Evolutionary conservation across 352 stramenopile genomes (phyloP).

Genomic region (Thalassiosira tumida): DNA sequence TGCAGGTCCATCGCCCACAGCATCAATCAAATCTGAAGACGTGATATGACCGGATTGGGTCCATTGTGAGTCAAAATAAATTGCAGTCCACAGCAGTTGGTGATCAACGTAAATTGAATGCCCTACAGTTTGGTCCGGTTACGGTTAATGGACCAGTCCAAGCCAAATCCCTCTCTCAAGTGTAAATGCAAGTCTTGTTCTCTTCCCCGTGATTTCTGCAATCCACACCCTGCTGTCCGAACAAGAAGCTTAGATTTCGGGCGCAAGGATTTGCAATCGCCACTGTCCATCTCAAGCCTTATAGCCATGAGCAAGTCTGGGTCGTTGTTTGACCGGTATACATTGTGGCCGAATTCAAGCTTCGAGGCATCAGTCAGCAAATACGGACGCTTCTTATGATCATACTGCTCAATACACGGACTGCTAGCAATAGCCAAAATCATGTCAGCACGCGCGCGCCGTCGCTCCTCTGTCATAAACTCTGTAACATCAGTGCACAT

Average conservation of each 20-base stretch:
- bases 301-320: conserved; percentile 48
- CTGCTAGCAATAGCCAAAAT: conserved; percentile 25
- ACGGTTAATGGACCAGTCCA: conserved; percentile 47
- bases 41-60: conserved; percentile 38
- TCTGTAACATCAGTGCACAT: neutral
- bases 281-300: conserved; percentile 40
- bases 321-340: conserved; percentile 42
- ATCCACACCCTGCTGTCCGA: conserved; percentile 36
- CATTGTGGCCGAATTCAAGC: conserved; percentile 43
- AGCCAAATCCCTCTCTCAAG: conserved; percentile 60
- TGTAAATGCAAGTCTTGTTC: conserved; percentile 58
- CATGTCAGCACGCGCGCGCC: neutral
- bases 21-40: conserved; percentile 63
- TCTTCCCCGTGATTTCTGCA: neutral
- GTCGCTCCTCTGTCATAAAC: neutral
- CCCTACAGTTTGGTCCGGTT: conserved; percentile 19
- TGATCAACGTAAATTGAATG: conserved; percentile 34
- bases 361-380: conserved; percentile 61
- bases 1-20: conserved; percentile 52
- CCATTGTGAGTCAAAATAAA: conserved; percentile 66
- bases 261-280: conserved; percentile 56
- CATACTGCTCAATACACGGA: conserved; percentile 54
- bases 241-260: neutral
- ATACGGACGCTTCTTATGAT: conserved; percentile 33
- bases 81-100: conserved; percentile 47